These are phyloP conservation scores for Colletotrichum tabaci DNA, from an alignment of 2,329 filamentous ascomycete genomes.

Conservation along the genomic window DNA sequence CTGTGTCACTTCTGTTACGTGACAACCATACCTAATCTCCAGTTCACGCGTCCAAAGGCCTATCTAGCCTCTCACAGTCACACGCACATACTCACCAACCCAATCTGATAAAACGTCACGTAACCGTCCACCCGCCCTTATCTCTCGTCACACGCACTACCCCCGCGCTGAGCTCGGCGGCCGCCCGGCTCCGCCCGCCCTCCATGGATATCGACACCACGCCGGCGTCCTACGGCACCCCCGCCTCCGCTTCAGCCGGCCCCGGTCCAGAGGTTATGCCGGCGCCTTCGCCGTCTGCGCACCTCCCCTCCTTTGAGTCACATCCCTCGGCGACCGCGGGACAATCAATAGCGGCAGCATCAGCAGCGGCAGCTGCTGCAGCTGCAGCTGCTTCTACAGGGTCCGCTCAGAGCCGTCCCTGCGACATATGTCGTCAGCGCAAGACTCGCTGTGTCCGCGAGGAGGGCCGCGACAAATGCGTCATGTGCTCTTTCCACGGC, in stretches of 20 bases:
- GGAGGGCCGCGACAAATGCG: constrained; percentile 71
- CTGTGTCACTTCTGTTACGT: constrained; percentile 33
- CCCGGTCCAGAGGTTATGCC: constrained; percentile 18
- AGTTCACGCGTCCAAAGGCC: neutral
- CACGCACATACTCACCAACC: neutral
- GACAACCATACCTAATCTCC: constrained; percentile 20
- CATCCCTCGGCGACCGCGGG: constrained; percentile 21
- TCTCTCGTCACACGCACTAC: neutral
- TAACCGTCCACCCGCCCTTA: constrained; percentile 13
- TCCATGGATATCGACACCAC: constrained; percentile 31
- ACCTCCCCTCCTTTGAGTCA: constrained; percentile 22
- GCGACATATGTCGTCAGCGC: constrained; percentile 75
- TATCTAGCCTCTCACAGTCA: constrained; percentile 22
- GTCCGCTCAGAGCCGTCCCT: constrained; percentile 58
- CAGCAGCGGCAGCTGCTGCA: constrained; percentile 1
- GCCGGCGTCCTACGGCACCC: constrained; percentile 34
- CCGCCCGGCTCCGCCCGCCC: constrained; percentile 36
- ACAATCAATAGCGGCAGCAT: neutral
- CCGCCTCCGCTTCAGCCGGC: constrained; percentile 27
- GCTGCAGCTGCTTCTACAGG: constrained; percentile 14
- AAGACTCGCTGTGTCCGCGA: constrained; percentile 78
- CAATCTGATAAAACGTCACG: constrained; percentile 9
- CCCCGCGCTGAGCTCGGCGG: constrained; percentile 17
- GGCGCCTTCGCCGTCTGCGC: constrained; percentile 16
- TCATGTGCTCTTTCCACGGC: constrained; percentile 77